These are phyloP conservation scores for Tylopilus rubrobrunneus DNA, from an alignment of 768 basidiomycete genomes.

Conservation along the genomic window DNA sequence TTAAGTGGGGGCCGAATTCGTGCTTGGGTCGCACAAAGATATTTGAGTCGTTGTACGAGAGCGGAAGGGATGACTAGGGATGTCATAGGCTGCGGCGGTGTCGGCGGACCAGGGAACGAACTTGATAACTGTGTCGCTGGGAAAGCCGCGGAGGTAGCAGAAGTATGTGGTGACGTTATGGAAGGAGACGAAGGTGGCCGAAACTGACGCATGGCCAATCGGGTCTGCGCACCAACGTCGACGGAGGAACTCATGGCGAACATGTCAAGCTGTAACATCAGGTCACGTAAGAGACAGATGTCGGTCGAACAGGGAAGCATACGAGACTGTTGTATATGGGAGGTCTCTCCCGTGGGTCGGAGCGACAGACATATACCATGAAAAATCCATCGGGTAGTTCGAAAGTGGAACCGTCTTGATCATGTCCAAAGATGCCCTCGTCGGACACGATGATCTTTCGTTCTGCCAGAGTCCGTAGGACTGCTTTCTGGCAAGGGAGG, in stretches of 20 bases:
- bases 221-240: constrained; percentile 41
- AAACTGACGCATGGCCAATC: constrained; percentile 31
- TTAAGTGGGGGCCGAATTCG: constrained; percentile 48
- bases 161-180: constrained; percentile 26
- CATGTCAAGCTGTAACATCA: constrained; percentile 55
- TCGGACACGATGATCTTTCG: constrained; percentile 43
- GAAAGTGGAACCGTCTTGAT: constrained; percentile 28
- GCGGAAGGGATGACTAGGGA: constrained; percentile 30
- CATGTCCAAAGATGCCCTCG: constrained; percentile 12
- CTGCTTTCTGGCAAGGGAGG: constrained; percentile 51
- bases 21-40: constrained; percentile 32
- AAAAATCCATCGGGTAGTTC: constrained; percentile 62
- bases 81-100: constrained; percentile 11
- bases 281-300: neutral
- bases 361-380: constrained; percentile 67
- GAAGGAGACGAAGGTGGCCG: constrained; percentile 29
- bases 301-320: constrained; percentile 23
- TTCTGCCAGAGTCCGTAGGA: constrained; percentile 51
- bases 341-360: constrained; percentile 62
- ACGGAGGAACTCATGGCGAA: constrained; percentile 75
- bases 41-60: constrained; percentile 28
- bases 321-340: constrained; percentile 63
- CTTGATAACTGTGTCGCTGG: constrained; percentile 11
- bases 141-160: constrained; percentile 27
- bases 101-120: constrained; percentile 25